A percentile compares a stretch with the other conserved stretches of the same genome.
Evolutionary conservation across 1,284 basidiomycete genomes (phyloP).

Genomic region (Irpex lacteus): DNA sequence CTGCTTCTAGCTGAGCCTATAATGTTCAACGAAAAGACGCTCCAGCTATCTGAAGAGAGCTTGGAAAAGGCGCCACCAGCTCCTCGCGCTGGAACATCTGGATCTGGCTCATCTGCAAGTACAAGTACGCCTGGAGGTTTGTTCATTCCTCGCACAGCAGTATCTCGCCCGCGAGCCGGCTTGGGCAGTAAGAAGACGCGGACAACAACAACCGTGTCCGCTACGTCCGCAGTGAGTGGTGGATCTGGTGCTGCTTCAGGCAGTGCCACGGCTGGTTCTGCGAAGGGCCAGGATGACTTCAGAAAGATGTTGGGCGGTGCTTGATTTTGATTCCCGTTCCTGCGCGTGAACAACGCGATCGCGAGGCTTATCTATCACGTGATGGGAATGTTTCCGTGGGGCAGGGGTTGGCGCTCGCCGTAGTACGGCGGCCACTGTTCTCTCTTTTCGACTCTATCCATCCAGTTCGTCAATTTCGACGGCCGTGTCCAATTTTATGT

Average conservation of each 20-base stretch:
- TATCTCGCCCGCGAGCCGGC: constrained; percentile 67
- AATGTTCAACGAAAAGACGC: constrained; percentile 54
- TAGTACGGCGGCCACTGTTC: background rate
- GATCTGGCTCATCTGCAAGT: background rate
- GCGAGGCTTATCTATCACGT: background rate
- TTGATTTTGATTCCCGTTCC: background rate
- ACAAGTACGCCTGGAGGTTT: constrained; percentile 39
- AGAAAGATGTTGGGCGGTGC: constrained; percentile 65
- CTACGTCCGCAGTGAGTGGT: constrained; percentile 4
- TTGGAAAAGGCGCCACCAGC: constrained; percentile 34
- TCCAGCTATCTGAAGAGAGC: constrained; percentile 58
- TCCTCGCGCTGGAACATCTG: constrained; percentile 14
- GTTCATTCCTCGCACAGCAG: constrained; percentile 63
- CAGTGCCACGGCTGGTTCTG: constrained; percentile 15
- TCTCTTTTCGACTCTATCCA: background rate
- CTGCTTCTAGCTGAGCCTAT: constrained; percentile 69
- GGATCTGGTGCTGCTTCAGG: constrained; percentile 7
- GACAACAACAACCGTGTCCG: constrained; percentile 10
- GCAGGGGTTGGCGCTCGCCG: too few relatives aligned
- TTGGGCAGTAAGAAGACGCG: constrained; percentile 49
- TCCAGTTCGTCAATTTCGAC: background rate
- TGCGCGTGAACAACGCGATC: background rate
- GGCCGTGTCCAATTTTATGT: background rate
- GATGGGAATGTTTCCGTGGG: too few relatives aligned
- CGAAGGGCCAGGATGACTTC: constrained; percentile 76